Evolutionary conservation across 352 stramenopile genomes (phyloP).

Genomic region (Nothophytophthora sp.): DNA sequence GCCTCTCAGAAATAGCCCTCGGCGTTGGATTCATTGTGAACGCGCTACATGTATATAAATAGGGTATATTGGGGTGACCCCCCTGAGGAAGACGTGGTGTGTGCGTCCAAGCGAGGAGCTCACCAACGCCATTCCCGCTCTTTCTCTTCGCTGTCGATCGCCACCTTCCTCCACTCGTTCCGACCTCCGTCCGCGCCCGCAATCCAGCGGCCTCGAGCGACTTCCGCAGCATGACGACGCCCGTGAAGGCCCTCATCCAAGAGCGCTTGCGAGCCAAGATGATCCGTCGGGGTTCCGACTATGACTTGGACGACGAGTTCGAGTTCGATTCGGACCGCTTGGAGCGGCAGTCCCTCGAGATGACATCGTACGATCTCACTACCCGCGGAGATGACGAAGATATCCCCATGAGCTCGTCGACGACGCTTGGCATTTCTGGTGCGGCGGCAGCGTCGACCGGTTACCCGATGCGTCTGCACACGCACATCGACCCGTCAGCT

Average conservation of each 20-base stretch:
- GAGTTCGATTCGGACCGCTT: slow-evolving; percentile 14
- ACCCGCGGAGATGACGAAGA: slow-evolving; percentile 6
- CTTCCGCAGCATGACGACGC: slow-evolving; percentile 44
- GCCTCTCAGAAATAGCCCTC: slow-evolving; percentile 21
- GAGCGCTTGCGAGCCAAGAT: slow-evolving; percentile 74
- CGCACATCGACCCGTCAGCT: slow-evolving; percentile 27
- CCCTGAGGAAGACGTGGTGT: no score
- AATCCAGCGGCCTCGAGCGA: not conserved
- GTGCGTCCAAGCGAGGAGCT: no score
- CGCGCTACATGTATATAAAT: no score
- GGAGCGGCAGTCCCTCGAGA: slow-evolving; percentile 12
- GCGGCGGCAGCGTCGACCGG: slow-evolving; percentile 1
- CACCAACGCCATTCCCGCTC: slow-evolving; percentile 20
- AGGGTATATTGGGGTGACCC: no score
- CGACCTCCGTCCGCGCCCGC: not conserved
- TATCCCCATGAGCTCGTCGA: not conserved
- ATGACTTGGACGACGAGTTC: slow-evolving; percentile 20
- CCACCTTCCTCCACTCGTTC: no score
- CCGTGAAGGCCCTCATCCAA: slow-evolving; percentile 72
- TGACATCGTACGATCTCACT: slow-evolving; percentile 18
- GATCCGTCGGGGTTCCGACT: slow-evolving; percentile 30
- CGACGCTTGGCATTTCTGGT: no score
- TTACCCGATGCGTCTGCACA: slow-evolving; percentile 25
- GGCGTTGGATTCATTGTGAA: slow-evolving; percentile 2
- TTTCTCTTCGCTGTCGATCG: slow-evolving; percentile 8